A percentile compares a stretch with the other conserved stretches of the same genome.
These are phyloP conservation scores for Dillenia turbinata DNA, from an alignment of 164 flowering plant genomes.

Conservation along the genomic window DNA sequence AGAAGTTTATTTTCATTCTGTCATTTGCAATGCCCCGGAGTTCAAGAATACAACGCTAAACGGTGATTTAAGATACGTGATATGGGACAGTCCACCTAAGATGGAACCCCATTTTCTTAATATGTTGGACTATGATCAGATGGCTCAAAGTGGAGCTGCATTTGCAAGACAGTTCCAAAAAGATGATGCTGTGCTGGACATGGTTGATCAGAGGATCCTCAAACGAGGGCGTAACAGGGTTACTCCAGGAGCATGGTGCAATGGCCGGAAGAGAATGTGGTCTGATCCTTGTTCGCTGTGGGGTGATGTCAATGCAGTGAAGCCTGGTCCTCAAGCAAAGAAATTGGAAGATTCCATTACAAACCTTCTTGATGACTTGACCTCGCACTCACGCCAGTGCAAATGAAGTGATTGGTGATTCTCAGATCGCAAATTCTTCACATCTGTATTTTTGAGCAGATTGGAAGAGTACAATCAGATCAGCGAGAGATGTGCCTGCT, in stretches of 20 bases:
- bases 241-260: slow-evolving; percentile 89
- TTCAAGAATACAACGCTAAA: slow-evolving; percentile 78
- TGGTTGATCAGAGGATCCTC: slow-evolving; percentile 67
- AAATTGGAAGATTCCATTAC: slow-evolving; percentile 42
- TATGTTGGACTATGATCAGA: slow-evolving; percentile 47
- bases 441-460: slow-evolving; percentile 6
- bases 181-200: slow-evolving; percentile 63
- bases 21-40: slow-evolving; percentile 78
- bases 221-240: slow-evolving; percentile 39
- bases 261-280: slow-evolving; percentile 49
- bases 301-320: slow-evolving; percentile 71
- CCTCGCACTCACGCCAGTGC: slow-evolving; percentile 45
- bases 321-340: slow-evolving; percentile 60
- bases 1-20: slow-evolving; percentile 90
- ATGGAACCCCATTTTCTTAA: slow-evolving; percentile 81
- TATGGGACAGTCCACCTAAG: slow-evolving; percentile 92
- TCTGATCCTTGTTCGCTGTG: slow-evolving; percentile 78
- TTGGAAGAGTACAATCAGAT: slow-evolving; percentile 7
- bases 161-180: slow-evolving; percentile 75
- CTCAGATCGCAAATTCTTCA: background rate
- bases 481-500: slow-evolving; percentile 15
- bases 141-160: slow-evolving; percentile 82
- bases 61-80: slow-evolving; percentile 68
- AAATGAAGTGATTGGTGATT: slow-evolving; percentile 19
- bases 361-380: slow-evolving; percentile 42